A percentile compares a stretch with the other conserved stretches of the same genome.
Evolutionary conservation across 1,139 yeast genomes (phyloP).

Genomic region (Yamadazyma trypodendri): DNA sequence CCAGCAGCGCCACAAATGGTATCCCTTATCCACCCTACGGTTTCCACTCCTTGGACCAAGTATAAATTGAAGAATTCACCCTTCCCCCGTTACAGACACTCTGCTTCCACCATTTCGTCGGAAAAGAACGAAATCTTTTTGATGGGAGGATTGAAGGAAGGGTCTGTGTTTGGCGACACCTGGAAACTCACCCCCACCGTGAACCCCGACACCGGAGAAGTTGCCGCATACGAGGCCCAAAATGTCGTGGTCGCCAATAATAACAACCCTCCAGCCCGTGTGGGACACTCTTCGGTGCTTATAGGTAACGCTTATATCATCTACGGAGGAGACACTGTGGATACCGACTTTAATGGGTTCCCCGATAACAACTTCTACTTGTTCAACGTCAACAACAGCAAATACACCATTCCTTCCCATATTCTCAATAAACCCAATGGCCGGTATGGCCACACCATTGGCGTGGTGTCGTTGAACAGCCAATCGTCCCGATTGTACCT

Average conservation of each 20-base stretch:
- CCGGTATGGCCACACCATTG: conserved; percentile 87
- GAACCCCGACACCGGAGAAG: conserved; percentile 20
- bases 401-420: conserved; percentile 89
- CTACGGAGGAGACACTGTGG: conserved; percentile 95
- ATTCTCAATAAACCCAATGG: conserved; percentile 84
- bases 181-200: conserved; percentile 67
- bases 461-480: conserved; percentile 58
- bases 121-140: conserved; percentile 82
- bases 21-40: neutral
- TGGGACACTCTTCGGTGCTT: conserved; percentile 90
- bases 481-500: conserved; percentile 73
- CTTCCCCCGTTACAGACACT: conserved; percentile 92
- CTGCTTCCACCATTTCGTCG: conserved; percentile 72
- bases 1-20: neutral
- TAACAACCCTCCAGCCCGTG: conserved; percentile 88
- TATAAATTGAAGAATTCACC: conserved; percentile 74
- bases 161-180: conserved; percentile 90
- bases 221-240: conserved; percentile 50
- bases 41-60: conserved; percentile 67
- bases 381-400: conserved; percentile 83
- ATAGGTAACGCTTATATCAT: conserved; percentile 95
- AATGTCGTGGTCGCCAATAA: conserved; percentile 55
- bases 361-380: conserved; percentile 88
- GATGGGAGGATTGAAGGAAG: conserved; percentile 94
- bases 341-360: conserved; percentile 73